Evolutionary conservation across 2,329 filamentous ascomycete genomes (phyloP), one percentile per base, ranked within the genome.

Genomic region (Pyrenochaeta sp.): DNA sequence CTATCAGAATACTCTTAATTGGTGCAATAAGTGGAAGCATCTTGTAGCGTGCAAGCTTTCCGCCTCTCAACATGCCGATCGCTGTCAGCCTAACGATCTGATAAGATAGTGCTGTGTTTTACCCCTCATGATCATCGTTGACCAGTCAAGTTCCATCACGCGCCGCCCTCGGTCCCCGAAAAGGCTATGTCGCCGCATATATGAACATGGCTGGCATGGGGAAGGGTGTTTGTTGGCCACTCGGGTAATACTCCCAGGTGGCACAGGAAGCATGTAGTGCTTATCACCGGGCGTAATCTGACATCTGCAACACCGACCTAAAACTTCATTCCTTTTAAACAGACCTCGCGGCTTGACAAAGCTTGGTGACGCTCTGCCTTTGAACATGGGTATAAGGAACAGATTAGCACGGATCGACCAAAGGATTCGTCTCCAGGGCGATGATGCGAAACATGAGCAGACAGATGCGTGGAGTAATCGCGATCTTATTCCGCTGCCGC

Each of bases 361-460:
- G 21, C 20, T 36, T 18, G 14, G 23, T 5, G 23, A 27, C 23
- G 23, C 23, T 27, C 9, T 27, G 23, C 14, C 20, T 9, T 29
- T n/a, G 18, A 45, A 15, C 15, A 63, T 61, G 60, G 15, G 46
- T 11, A 23, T 58, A 12, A 44, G 50, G 32, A n/a, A 51, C 10
- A 58, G 49, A 41, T 37, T 72, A 14, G 60, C 56, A 9, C 62
- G 55, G 4, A 32, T 77, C 20, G 72, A 69, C 36, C 68, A 77
- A 33, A 72, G 64, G 12, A 56, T 73, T 17, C 69, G 68, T 29
- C 65, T 81, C 20, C 73, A 75, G 45, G 77, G 76, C 43, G 73
- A 81, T 49, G 73, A 75, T 39, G 60, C 67, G 12, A 74, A 71
- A 45, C 75, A 80, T 55, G 79, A 81, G 56, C 77, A 82, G 51